Conservation (phyloP, 2,329 filamentous ascomycete genomes). For the Graphilbum sp. region DNA sequence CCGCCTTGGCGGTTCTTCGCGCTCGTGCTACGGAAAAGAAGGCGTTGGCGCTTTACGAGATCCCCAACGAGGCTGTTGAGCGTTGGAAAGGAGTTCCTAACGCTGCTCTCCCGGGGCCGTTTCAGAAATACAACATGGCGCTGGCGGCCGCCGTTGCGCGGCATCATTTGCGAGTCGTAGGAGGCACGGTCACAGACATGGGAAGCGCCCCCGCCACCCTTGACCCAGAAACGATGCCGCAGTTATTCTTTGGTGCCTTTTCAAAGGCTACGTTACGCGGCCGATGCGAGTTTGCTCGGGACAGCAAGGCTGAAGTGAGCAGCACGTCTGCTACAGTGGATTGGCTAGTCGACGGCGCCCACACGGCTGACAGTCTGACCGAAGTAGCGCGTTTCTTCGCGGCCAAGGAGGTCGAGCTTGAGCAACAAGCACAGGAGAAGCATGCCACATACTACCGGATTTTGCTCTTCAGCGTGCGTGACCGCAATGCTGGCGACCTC, state of each 20-base stretch:
- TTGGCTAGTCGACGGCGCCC: conserved; percentile 89
- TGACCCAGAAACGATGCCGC: conserved; percentile 16
- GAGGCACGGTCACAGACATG: conserved; percentile 2
- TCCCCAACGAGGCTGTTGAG: conserved; percentile 28
- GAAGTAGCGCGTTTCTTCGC: conserved; percentile 73
- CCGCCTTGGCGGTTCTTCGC: conserved; percentile 35
- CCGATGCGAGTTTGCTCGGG: conserved; percentile 51
- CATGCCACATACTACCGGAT: conserved; percentile 18
- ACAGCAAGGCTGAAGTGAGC: conserved; percentile 37
- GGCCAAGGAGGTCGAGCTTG: conserved; percentile 19
- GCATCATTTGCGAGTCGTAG: conserved; percentile 9
- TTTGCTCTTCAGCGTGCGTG: conserved; percentile 83
- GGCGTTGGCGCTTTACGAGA: conserved; percentile 25
- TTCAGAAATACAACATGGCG: conserved; percentile 43
- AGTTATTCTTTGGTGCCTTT: neutral
- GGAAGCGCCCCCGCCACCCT: conserved; percentile 26
- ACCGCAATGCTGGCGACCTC: conserved; percentile 37
- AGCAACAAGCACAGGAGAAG: neutral
- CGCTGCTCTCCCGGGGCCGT: conserved; percentile 20
- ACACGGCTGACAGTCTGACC: conserved; percentile 79
- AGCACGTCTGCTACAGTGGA: conserved; percentile 32
- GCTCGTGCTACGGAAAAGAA: conserved; percentile 36
- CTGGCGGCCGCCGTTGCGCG: conserved; percentile 19
- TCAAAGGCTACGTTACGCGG: conserved; percentile 61
- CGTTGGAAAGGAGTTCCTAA: conserved; percentile 32